These are phyloP conservation scores for Xylaria digitata DNA, from an alignment of 2,329 filamentous ascomycete species.

Conservation along the genomic window DNA sequence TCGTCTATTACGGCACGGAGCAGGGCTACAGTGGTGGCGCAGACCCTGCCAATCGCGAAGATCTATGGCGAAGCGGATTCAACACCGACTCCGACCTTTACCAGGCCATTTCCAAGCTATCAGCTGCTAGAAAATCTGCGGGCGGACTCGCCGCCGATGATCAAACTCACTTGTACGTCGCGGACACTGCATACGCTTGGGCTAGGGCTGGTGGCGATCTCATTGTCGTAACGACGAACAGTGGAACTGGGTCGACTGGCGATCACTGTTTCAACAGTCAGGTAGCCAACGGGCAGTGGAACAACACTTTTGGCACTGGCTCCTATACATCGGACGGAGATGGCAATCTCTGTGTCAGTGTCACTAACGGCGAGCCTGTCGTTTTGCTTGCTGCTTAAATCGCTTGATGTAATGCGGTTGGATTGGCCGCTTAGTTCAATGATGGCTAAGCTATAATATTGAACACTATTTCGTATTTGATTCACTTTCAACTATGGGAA, in stretches of 20 bases:
- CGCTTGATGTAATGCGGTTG: background rate
- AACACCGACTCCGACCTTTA: conserved; percentile 24
- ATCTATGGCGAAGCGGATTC: conserved; percentile 31
- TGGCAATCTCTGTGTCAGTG: conserved; percentile 19
- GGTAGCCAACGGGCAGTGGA: conserved; percentile 27
- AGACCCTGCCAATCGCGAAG: conserved; percentile 32
- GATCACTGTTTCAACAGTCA: conserved; percentile 26
- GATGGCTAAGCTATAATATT: background rate
- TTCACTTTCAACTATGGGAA: background rate
- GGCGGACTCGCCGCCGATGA: conserved; percentile 30
- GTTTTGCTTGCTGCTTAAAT: conserved; percentile 26
- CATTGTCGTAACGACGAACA: conserved; percentile 28
- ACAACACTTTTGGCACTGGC: conserved; percentile 22
- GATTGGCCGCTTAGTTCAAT: background rate
- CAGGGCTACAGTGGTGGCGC: conserved; percentile 27
- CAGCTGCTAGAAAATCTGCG: conserved; percentile 26
- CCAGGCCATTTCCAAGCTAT: conserved; percentile 22
- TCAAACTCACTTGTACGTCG: conserved; percentile 29
- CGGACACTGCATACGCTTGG: conserved; percentile 33
- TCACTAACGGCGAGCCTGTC: conserved; percentile 27
- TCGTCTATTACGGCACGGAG: conserved; percentile 33
- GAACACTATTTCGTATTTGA: background rate
- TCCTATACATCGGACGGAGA: conserved; percentile 18
- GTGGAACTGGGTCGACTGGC: conserved; percentile 7
- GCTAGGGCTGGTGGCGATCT: conserved; percentile 29